These are phyloP conservation scores for Cornus controversa DNA, from an alignment of 148 eudicot genomes.

Conservation along the genomic window DNA sequence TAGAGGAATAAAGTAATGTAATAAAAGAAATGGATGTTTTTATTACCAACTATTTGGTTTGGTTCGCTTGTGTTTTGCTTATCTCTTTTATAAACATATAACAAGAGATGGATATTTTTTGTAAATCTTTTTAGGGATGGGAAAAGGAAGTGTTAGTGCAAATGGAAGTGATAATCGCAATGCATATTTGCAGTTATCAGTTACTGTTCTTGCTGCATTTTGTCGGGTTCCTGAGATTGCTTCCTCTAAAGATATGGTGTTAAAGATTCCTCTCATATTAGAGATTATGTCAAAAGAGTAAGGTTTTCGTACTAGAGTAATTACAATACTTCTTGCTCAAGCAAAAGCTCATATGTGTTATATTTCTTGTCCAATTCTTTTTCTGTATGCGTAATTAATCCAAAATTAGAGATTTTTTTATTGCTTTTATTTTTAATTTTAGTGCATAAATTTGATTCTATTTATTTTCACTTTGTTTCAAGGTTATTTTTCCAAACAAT, in stretches of 20 bases:
- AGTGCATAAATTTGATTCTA: neutral
- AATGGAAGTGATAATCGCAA: conserved; percentile 50
- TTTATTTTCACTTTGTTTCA: neutral
- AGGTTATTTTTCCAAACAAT: neutral
- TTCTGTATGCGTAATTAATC: neutral
- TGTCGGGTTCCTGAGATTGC: conserved; percentile 75
- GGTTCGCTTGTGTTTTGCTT: neutral
- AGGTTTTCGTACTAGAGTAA: conserved; percentile 9
- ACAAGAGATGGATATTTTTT: no score
- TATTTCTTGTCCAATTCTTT: no score
- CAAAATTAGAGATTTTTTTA: neutral
- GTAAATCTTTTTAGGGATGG: conserved; percentile 72
- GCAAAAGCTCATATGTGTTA: no score
- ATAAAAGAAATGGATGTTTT: no score
- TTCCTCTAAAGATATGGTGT: conserved; percentile 60
- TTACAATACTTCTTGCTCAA: no score
- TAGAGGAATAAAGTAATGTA: no score
- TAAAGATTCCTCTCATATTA: conserved; percentile 56
- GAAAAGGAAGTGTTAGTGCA: conserved; percentile 31
- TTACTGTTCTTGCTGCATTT: conserved; percentile 65
- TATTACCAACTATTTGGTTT: neutral
- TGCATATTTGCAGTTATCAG: conserved; percentile 61
- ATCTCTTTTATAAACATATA: no score
- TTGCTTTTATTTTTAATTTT: no score
- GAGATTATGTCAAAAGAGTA: conserved; percentile 63